Conservation (phyloP, 345 rosid genomes). For the Euphorbia tirucalli region DNA sequence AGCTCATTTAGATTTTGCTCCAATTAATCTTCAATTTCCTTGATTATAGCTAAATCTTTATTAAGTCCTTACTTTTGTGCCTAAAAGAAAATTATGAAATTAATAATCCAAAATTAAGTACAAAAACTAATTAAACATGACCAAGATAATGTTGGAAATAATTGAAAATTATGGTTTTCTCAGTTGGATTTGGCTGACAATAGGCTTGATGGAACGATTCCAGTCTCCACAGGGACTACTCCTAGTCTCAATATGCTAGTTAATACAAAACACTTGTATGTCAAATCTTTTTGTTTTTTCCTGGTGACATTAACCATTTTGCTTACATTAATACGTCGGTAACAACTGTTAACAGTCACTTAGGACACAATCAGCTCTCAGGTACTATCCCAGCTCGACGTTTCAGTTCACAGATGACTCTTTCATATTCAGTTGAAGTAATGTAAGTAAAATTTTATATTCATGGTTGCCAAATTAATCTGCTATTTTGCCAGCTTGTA, state of each 20-base stretch:
- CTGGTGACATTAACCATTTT: not conserved
- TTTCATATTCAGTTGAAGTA: slow-evolving; percentile 50
- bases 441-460: slow-evolving; percentile 41
- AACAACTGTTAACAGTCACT: slow-evolving; percentile 49
- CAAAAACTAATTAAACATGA: too few species aligned
- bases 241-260: slow-evolving; percentile 81
- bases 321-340: slow-evolving; percentile 1
- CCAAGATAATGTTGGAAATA: too few species aligned
- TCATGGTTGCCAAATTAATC: not conserved
- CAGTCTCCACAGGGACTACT: slow-evolving; percentile 62
- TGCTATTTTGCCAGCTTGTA: not conserved
- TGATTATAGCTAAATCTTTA: too few species aligned
- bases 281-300: slow-evolving; percentile 4
- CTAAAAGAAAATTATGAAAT: too few species aligned
- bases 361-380: slow-evolving; percentile 62
- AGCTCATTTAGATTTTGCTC: too few species aligned
- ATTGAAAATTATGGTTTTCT: too few species aligned
- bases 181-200: slow-evolving; percentile 90
- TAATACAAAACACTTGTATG: slow-evolving; percentile 78
- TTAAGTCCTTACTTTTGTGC: too few species aligned
- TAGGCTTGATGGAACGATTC: slow-evolving; percentile 61
- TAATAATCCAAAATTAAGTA: too few species aligned
- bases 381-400: slow-evolving; percentile 62
- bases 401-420: slow-evolving; percentile 60
- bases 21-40: too few species aligned